phyloP scores from a whole-genome alignment of 345 rosid species.

The Heritiera fomes region DNA sequence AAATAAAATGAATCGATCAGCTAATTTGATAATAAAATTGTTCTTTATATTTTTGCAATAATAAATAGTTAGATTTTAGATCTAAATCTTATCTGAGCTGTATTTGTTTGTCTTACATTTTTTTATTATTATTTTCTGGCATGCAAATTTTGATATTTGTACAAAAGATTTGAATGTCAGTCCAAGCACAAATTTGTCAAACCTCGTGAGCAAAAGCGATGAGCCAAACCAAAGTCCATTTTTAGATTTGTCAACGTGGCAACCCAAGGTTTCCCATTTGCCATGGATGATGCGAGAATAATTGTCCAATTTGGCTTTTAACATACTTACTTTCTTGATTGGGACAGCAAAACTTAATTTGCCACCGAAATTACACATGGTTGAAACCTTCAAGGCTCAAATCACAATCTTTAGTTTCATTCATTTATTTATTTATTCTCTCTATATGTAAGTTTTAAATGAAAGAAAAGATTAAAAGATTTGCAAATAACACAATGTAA shows the following conservation, averaged over 20 bases:
- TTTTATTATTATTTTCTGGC: not conserved
- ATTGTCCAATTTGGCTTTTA: not conserved
- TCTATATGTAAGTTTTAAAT: no score
- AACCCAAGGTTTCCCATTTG: not conserved
- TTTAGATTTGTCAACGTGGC: not conserved
- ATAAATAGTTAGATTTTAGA: not conserved
- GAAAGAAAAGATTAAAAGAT: no score
- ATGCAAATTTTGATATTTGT: not conserved
- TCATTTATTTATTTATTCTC: no score
- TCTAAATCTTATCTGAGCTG: not conserved
- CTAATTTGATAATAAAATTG: not conserved
- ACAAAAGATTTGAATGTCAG: not conserved
- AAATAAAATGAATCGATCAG: no score
- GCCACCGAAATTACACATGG: not conserved
- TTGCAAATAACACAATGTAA: no score
- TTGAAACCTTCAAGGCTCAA: no score
- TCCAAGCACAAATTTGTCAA: not conserved
- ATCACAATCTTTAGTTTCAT: no score
- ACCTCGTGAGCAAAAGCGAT: not conserved
- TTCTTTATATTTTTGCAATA: not conserved
- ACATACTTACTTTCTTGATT: not conserved
- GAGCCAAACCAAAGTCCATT: not conserved
- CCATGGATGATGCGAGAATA: not conserved
- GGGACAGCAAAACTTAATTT: not conserved
- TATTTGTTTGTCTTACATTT: not conserved